Conservation (phyloP, 2,329 filamentous ascomycete species). For the Grosmannia penicillata region DNA sequence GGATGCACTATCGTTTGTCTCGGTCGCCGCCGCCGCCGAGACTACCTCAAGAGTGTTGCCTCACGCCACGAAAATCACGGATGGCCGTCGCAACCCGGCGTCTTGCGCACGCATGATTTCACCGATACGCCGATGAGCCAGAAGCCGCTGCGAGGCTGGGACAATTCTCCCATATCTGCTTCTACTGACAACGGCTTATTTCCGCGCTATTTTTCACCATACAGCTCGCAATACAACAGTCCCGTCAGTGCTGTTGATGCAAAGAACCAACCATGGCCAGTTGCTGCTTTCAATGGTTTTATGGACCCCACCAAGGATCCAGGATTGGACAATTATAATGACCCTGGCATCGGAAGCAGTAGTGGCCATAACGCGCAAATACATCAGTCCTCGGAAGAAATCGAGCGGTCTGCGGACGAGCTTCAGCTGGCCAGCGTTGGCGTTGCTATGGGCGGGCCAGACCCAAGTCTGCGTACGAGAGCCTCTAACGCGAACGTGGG, state of each 20-base stretch:
- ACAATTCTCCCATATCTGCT: slow-evolving; percentile 31
- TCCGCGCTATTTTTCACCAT: slow-evolving; percentile 41
- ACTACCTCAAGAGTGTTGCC: slow-evolving; percentile 33
- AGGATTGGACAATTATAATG: neutral
- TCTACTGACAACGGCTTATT: slow-evolving; percentile 13
- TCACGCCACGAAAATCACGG: slow-evolving; percentile 20
- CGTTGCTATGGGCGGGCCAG: slow-evolving; percentile 26
- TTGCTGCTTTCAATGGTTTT: too few species aligned
- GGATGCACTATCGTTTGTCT: slow-evolving; percentile 41
- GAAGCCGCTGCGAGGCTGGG: slow-evolving; percentile 36
- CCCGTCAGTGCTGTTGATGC: slow-evolving; percentile 32
- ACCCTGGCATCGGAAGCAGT: neutral
- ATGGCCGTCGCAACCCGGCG: slow-evolving; percentile 24
- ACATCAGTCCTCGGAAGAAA: slow-evolving; percentile 15
- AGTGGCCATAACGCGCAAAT: neutral
- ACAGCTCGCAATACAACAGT: slow-evolving; percentile 43
- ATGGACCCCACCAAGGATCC: too few species aligned
- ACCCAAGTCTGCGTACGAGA: slow-evolving; percentile 17
- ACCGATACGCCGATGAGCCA: slow-evolving; percentile 40
- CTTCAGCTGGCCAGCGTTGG: slow-evolving; percentile 20
- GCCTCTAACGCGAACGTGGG: slow-evolving; percentile 14
- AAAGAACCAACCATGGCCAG: slow-evolving; percentile 22
- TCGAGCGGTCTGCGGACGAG: slow-evolving; percentile 13
- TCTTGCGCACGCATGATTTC: slow-evolving; percentile 21
- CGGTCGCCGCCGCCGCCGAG: slow-evolving; percentile 38